Conservation (phyloP, 805 yeast species). For the Myxozyma melibiosi region DNA sequence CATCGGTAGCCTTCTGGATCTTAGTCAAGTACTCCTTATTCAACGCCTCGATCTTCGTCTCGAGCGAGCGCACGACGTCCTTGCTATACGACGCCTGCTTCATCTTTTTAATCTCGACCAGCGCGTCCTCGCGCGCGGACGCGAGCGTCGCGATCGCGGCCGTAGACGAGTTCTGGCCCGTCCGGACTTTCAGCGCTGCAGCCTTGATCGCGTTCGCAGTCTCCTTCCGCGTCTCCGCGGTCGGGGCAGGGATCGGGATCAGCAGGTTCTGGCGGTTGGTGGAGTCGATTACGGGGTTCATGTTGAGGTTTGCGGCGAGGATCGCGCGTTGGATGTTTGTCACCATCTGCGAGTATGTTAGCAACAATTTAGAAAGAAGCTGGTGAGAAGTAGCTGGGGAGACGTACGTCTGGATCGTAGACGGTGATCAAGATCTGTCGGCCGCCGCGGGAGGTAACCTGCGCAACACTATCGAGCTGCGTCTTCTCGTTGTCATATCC, state of each 20-base stretch:
- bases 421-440: slow-evolving; percentile 75
- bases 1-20: slow-evolving; percentile 48
- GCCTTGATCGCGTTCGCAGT: slow-evolving; percentile 63
- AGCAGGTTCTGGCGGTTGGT: slow-evolving; percentile 71
- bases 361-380: not conserved
- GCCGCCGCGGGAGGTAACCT: slow-evolving; percentile 67
- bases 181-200: slow-evolving; percentile 64
- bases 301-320: slow-evolving; percentile 64
- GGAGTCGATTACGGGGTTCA: slow-evolving; percentile 80
- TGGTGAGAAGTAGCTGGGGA: not conserved
- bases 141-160: slow-evolving; percentile 44
- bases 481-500: slow-evolving; percentile 42
- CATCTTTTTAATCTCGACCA: slow-evolving; percentile 57
- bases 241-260: slow-evolving; percentile 73
- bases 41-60: slow-evolving; percentile 65
- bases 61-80: slow-evolving; percentile 48
- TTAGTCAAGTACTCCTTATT: slow-evolving; percentile 65
- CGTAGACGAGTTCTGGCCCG: slow-evolving; percentile 29
- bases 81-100: slow-evolving; percentile 52
- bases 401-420: slow-evolving; percentile 57
- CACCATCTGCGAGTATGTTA: slow-evolving; percentile 52
- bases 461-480: slow-evolving; percentile 54
- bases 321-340: slow-evolving; percentile 72
- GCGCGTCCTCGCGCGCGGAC: slow-evolving; percentile 56
- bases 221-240: slow-evolving; percentile 63